Base-by-base conservation (phyloP, 1,284 basidiomycete genomes). In the Agroathelia rolfsii region DNA sequence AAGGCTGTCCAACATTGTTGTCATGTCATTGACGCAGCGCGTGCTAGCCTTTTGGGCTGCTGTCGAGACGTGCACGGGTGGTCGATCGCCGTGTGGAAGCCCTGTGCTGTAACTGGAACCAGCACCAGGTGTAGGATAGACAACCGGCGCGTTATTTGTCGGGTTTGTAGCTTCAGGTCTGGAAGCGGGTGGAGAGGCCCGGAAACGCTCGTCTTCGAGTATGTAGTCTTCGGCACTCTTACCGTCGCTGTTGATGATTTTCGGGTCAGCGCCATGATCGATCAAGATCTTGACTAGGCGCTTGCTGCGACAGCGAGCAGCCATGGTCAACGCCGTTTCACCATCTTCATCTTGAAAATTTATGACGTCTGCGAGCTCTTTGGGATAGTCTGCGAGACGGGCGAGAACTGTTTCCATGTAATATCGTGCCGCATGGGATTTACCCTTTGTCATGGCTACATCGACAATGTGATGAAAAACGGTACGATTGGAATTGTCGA, bases 271-370 rank as follows among this genome's bases (percentile, higher is more conserved):
- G 5, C 92, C 93, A 49, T 97, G 88, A 56, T 98, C 94, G 36
- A 99, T 82, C 33, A 99, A 72, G 12, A 96, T 70, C 52, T 94
- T 94, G 44, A 98, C 93, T 11, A 99, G 72, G n/a, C 93, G 79
- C 60, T 97, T 95, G 55, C 87, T 93, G 36, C 95, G 68, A 48
- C 94, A 96, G 22, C 95, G 73, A 4, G 95, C 95, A 15, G 95
- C 94, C 68, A 99, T 79, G 1, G 95, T 98, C 38, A 99, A 61
- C 7, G 95, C 90, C 9, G 95, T 97, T 62, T 99, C 95, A 20
- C 94, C 94, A 46, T 99, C 95, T 52, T 97, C 92, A 53, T 98
- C 95, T 55, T 95, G 95, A 58, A 98, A 98, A 53, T 99, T 99
- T 59, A 99, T 89, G 31, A 99, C 92, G 52, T 99, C 95, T 22